Evolutionary conservation across 2,329 filamentous ascomycete genomes (phyloP), one percentile per base, ranked within the genome.

Genomic region (Phialemonium atrogriseum): DNA sequence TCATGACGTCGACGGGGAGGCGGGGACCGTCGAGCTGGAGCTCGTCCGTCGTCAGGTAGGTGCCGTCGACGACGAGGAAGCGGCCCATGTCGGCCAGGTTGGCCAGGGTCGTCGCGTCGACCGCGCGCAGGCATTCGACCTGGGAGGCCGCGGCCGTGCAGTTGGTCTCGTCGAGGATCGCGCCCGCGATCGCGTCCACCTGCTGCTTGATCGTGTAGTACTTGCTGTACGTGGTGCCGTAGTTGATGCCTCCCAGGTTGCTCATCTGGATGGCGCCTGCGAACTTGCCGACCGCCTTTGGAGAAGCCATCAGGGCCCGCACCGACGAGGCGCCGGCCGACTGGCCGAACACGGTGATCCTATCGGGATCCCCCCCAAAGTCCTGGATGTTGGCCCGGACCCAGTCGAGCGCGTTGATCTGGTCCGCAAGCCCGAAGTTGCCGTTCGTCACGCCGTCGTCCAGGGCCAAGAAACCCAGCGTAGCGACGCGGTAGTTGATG

Each of bases 401-500:
- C 67, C 67, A 71, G 22, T 68, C 60, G 6, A 70, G 50, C 0
- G 64, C 68, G 15, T 58, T 58, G 30, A 66, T 60, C 41, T 68
- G 62, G 42, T 72, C 67, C 5, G 55, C 57, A 2, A 73, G 48
- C 5, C 64, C 65, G 31, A 60, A 67, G 34, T 71, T 71, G 17
- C 66, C 66, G 12, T 62, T 62, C 3, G 61, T 58, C 4, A 55
- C 47, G 11, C 62, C 59, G 38, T 68, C 58, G 15, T 58, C 42
- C 7, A 76, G 56, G 1, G 73, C 73, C 0, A 78, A 52, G 42
- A 75, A 78, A 1, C 74, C 74, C 1, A 78, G 56, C 0, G 69
- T 73, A 0, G 60, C 62, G 4, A 77, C 52, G 7, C 75, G 68
- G 48, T 78, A 78, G 52, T 78, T 77, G 54, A 77, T 70, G 13